Conservation (phyloP, 2,329 filamentous ascomycete species). For the Kalmusia sp. region DNA sequence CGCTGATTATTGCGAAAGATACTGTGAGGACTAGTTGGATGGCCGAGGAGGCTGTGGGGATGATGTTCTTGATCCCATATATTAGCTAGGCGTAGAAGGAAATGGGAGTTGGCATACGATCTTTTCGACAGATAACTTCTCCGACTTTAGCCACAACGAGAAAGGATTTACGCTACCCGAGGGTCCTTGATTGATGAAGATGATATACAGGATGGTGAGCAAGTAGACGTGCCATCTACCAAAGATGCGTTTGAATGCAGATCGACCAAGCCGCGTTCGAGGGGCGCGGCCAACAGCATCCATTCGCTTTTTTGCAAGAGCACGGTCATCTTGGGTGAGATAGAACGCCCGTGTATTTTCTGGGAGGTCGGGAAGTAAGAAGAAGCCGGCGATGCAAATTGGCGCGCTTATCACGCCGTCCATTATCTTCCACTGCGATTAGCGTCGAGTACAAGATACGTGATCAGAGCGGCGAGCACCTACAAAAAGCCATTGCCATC, state of each 20-base stretch:
- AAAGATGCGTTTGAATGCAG: slow-evolving; percentile 24
- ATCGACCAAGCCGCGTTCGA: slow-evolving; percentile 18
- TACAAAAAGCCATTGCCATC: not conserved
- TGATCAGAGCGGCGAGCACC: not conserved
- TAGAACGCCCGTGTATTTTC: not conserved
- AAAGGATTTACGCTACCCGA: slow-evolving; percentile 26
- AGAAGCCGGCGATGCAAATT: not conserved
- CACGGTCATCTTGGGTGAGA: slow-evolving; percentile 10
- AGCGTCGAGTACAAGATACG: not conserved
- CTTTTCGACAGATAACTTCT: slow-evolving; percentile 18
- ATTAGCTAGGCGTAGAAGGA: not conserved
- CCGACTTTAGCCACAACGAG: slow-evolving; percentile 25
- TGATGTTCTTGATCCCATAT: slow-evolving; percentile 21
- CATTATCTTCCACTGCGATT: not conserved
- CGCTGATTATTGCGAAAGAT: slow-evolving; percentile 22
- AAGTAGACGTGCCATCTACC: slow-evolving; percentile 29
- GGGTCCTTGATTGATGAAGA: slow-evolving; percentile 26
- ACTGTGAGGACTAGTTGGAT: slow-evolving; percentile 26
- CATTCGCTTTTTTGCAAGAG: slow-evolving; percentile 24
- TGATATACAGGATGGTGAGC: slow-evolving; percentile 21
- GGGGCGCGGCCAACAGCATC: slow-evolving; percentile 21
- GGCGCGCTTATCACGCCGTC: not conserved
- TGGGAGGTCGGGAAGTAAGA: not conserved
- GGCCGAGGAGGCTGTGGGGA: slow-evolving; percentile 23
- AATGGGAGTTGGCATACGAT: slow-evolving; percentile 14